Conservation (phyloP, 1,139 yeast species). For the Saccharomyces hybrid region DNA sequence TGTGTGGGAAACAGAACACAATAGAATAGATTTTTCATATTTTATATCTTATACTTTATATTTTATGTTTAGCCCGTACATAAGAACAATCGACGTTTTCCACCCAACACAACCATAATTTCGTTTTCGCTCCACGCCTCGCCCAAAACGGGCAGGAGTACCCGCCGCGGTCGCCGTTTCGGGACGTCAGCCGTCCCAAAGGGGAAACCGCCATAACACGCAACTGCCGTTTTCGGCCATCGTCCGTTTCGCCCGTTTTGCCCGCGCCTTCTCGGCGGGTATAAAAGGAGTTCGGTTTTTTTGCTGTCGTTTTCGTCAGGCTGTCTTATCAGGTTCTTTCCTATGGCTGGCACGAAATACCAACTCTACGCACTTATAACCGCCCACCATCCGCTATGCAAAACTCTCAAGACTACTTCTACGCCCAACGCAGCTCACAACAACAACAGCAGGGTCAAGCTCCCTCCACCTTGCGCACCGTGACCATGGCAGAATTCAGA, state of each 20-base stretch:
- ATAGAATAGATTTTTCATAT: background rate
- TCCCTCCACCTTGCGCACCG: conserved; percentile 1
- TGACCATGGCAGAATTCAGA: conserved; percentile 17
- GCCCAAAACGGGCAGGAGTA: background rate
- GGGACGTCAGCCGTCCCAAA: background rate
- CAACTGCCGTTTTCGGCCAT: background rate
- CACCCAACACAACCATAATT: background rate
- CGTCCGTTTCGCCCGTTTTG: background rate
- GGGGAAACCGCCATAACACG: background rate
- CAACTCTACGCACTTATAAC: background rate
- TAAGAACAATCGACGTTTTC: background rate
- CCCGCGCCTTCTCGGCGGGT: background rate
- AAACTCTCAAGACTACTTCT: background rate
- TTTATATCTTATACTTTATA: too few relatives aligned
- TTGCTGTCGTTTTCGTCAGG: too few relatives aligned
- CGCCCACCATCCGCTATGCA: background rate
- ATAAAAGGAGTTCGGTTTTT: background rate
- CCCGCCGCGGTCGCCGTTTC: background rate
- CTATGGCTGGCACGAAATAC: background rate
- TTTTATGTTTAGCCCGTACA: background rate
- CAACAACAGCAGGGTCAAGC: conserved; percentile 5
- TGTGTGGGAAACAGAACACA: background rate
- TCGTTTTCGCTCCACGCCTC: background rate
- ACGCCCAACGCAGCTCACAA: background rate
- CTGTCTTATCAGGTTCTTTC: background rate